Evolutionary conservation across 2,329 filamentous ascomycete species (phyloP).

Genomic region (Boeremia exigua): DNA sequence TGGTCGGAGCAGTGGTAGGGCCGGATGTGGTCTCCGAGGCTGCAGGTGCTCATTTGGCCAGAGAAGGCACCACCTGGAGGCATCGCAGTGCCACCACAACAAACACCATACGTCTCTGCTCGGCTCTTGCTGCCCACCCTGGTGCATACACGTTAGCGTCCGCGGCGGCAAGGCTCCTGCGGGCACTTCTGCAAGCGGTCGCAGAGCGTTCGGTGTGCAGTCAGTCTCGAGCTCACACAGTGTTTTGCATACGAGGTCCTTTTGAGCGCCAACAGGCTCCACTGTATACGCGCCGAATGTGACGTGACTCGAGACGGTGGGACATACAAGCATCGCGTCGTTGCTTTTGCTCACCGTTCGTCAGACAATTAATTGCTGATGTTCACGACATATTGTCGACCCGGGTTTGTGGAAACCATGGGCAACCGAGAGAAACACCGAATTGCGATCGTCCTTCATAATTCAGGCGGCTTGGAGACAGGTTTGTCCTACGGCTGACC

Average conservation of each 20-base stretch:
- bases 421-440: slow-evolving; percentile 10
- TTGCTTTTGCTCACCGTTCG: neutral
- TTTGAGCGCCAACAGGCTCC: slow-evolving; percentile 3
- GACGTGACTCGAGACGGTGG: neutral
- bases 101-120: slow-evolving; percentile 18
- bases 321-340: slow-evolving; percentile 7
- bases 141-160: slow-evolving; percentile 15
- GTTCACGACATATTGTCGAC: slow-evolving; percentile 13
- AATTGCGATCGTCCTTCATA: slow-evolving; percentile 16
- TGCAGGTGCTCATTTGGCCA: slow-evolving; percentile 7
- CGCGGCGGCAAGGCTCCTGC: slow-evolving; percentile 27
- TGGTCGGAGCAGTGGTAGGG: too few species aligned
- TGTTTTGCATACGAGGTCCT: neutral
- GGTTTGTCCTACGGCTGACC: slow-evolving; percentile 15
- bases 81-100: slow-evolving; percentile 20
- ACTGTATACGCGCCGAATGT: slow-evolving; percentile 1
- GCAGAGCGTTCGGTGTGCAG: slow-evolving; percentile 4
- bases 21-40: neutral
- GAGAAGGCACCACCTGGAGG: slow-evolving; percentile 7
- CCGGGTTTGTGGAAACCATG: slow-evolving; percentile 21
- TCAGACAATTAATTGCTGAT: neutral
- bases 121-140: slow-evolving; percentile 6
- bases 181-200: slow-evolving; percentile 13
- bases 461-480: slow-evolving; percentile 12
- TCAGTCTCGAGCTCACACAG: slow-evolving; percentile 3